Evolutionary conservation across 148 eudicot genomes (phyloP).

Genomic region (Rhododendron kiyosumense): DNA sequence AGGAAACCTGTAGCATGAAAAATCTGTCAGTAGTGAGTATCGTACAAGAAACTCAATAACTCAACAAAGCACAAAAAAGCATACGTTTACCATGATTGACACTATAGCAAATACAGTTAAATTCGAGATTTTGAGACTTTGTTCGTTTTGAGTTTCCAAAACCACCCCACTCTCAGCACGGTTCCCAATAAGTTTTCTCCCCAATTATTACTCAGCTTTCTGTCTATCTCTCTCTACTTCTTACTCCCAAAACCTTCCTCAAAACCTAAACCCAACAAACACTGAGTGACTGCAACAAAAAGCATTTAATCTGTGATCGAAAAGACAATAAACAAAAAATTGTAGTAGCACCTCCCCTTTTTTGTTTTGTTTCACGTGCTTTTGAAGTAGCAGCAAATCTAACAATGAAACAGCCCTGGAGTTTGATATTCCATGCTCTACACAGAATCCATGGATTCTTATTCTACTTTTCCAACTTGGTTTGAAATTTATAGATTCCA

Average conservation of each 20-base stretch:
- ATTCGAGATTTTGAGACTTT: background rate
- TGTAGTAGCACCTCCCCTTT: background rate
- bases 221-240: too few species aligned
- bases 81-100: background rate
- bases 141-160: too few species aligned
- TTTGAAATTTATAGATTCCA: background rate
- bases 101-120: background rate
- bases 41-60: background rate
- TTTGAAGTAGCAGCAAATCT: background rate
- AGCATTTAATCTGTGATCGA: too few species aligned
- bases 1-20: conserved; percentile 43
- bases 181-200: too few species aligned
- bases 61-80: background rate
- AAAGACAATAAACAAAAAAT: background rate
- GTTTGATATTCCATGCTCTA: background rate
- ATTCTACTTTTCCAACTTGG: background rate
- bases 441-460: background rate
- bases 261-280: too few species aligned
- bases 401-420: background rate
- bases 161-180: too few species aligned
- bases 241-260: too few species aligned
- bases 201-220: too few species aligned
- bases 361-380: too few species aligned
- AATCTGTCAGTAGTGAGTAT: background rate
- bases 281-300: background rate